A percentile compares a stretch with the other conserved stretches of the same genome.
Conservation (phyloP, 768 basidiomycete species). For the Trametes sanguinea region DNA sequence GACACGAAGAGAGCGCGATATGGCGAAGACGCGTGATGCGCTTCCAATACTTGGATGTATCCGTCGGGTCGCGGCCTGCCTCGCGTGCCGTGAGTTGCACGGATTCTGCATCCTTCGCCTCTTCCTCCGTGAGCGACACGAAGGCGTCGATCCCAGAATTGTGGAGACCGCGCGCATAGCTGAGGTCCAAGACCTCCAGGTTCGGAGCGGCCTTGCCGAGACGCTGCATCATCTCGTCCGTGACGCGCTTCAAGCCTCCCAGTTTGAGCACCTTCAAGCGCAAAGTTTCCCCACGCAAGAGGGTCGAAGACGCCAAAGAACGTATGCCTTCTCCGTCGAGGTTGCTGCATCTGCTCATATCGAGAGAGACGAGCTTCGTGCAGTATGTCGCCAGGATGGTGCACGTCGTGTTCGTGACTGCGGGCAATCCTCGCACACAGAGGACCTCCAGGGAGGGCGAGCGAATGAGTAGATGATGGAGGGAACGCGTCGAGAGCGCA, state of each 20-base stretch:
- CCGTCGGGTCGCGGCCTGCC: constrained; percentile 60
- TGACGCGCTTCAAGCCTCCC: constrained; percentile 63
- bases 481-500: constrained; percentile 59
- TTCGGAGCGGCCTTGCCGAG: constrained; percentile 69
- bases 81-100: constrained; percentile 61
- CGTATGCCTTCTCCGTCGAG: constrained; percentile 67
- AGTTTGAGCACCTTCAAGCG: constrained; percentile 64
- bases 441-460: constrained; percentile 62
- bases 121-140: constrained; percentile 52
- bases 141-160: constrained; percentile 78
- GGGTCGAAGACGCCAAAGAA: constrained; percentile 46
- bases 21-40: constrained; percentile 73
- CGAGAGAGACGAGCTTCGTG: constrained; percentile 56
- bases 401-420: constrained; percentile 75
- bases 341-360: constrained; percentile 71
- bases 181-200: constrained; percentile 80
- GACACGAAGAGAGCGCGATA: constrained; percentile 70
- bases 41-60: constrained; percentile 50
- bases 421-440: constrained; percentile 65
- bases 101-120: constrained; percentile 42
- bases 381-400: constrained; percentile 63
- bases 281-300: constrained; percentile 49
- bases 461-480: constrained; percentile 68
- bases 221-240: constrained; percentile 60
- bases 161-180: constrained; percentile 68